Conservation (phyloP, 2,329 filamentous ascomycete species). For the Microcera coccophila region DNA sequence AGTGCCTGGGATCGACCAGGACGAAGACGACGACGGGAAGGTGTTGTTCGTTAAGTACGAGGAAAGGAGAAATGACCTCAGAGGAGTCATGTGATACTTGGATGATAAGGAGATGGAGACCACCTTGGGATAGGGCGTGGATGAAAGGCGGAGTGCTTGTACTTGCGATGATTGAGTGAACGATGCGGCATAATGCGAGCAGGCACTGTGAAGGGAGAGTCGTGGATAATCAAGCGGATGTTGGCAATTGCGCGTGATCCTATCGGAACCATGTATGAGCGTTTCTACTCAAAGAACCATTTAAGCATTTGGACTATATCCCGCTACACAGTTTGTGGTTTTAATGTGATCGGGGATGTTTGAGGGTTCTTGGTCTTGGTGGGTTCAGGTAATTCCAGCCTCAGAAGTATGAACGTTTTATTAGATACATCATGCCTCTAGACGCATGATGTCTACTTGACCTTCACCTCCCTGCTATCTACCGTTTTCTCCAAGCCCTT, state of each 20-base stretch:
- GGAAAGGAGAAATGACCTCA: too few species aligned
- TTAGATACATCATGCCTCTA: too few species aligned
- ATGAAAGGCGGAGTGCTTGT: slow-evolving; percentile 20
- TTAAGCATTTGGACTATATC: too few species aligned
- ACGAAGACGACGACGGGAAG: too few species aligned
- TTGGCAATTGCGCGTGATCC: slow-evolving; percentile 21
- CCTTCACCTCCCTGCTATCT: slow-evolving; percentile 5
- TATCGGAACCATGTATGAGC: slow-evolving; percentile 16
- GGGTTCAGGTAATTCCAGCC: too few species aligned
- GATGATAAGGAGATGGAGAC: neutral
- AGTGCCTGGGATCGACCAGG: too few species aligned
- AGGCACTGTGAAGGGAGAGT: slow-evolving; percentile 17
- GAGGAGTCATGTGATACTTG: slow-evolving; percentile 6
- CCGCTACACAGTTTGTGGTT: too few species aligned
- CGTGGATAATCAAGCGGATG: slow-evolving; percentile 22
- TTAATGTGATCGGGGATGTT: too few species aligned
- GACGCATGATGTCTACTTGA: too few species aligned
- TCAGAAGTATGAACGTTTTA: too few species aligned
- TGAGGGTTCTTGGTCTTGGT: too few species aligned
- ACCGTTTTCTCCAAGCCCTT: slow-evolving; percentile 9
- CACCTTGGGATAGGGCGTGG: slow-evolving; percentile 14
- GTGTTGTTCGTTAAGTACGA: slow-evolving; percentile 7
- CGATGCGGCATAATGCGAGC: slow-evolving; percentile 12
- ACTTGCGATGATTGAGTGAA: slow-evolving; percentile 28
- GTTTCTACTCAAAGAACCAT: slow-evolving; percentile 2